Base-by-base conservation (phyloP, 768 basidiomycete species). In the Suillus plorans region DNA sequence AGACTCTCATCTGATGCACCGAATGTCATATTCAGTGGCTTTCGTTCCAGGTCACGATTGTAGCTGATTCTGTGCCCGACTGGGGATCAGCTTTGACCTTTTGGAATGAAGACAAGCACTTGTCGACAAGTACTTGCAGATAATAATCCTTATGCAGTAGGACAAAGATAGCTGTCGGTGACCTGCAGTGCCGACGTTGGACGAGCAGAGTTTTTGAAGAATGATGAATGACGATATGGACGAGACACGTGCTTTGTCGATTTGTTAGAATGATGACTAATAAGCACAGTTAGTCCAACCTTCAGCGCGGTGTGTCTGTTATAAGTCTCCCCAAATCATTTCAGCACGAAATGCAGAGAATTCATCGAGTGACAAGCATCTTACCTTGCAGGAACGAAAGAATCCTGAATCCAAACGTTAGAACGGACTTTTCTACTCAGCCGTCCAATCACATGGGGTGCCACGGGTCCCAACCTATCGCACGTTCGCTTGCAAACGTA, bases 1-100 rank as follows among this genome's bases (percentile, higher is more conserved):
- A 94, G 78, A 65, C 83, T 83, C 62, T 86, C 87, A 65, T 88
- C 81, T 14, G 85, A 79, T 49, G 82, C 69, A 63, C 84, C 80
- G 62, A 80, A 72, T 59, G 82, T 75, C 67, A 81, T 73, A 42
- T 80, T 72, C 60, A 81, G 10, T 80, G 72, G n/a, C 76, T 74
- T 1, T 73, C 74, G 49, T 69, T 71, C 76, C 75, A 76, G 25
- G 73, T 20, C 45, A 20, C 31, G 34, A 61, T 25, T 25, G 69
- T 18, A 25, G 20, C 61, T 42, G 61, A 58, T 20, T 42, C 18
- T 25, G 61, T 10, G 28, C 28, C 52, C 28, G 9, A 31, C 52
- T 20, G 31, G 16, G 12, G 20, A 14, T 36, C 34, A n/a, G 34
- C 12, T 36, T 55, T 55, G 20, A 36, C 12, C 20, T 55, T 6